Percentiles rank a stretch among this genome's conserved stretches.
Conservation (phyloP, 2,329 filamentous ascomycete species). For the Leptodontidium sp. region DNA sequence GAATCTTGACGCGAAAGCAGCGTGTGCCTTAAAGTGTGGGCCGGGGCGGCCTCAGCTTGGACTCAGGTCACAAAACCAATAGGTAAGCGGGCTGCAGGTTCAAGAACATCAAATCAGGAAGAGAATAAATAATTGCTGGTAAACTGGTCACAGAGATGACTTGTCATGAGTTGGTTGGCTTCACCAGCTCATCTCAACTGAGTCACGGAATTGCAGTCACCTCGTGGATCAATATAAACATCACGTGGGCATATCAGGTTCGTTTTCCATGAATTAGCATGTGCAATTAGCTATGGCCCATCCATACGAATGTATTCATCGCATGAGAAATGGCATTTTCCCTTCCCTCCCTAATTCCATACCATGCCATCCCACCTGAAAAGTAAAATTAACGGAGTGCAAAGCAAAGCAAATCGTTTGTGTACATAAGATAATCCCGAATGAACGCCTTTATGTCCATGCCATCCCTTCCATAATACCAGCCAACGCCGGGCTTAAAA, state of each 20-base stretch:
- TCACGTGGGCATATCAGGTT: background rate
- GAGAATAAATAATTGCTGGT: background rate
- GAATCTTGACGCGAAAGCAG: conserved; percentile 22
- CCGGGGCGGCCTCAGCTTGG: background rate
- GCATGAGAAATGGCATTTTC: background rate
- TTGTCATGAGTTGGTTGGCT: conserved; percentile 10
- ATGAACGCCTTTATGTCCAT: conserved; percentile 24
- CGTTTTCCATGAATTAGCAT: background rate
- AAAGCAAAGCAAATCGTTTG: background rate
- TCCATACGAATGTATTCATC: background rate
- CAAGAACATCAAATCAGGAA: background rate
- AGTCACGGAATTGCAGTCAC: background rate
- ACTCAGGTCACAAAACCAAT: conserved; percentile 12
- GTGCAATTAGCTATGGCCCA: background rate
- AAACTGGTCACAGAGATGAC: conserved; percentile 4
- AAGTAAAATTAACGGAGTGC: background rate
- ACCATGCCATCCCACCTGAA: conserved; percentile 10
- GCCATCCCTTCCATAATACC: conserved; percentile 22
- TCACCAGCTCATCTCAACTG: background rate
- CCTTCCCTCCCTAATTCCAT: background rate
- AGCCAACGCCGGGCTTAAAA: conserved; percentile 24
- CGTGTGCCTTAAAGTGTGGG: conserved; percentile 17
- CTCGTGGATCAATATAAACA: background rate
- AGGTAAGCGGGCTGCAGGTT: conserved; percentile 10
- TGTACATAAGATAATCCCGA: background rate